A percentile compares a stretch with the other conserved stretches of the same genome.
phyloP scores from a whole-genome alignment of 495 filamentous ascomycete genomes.

The Aspergillus sclerotiicarbonarius region DNA sequence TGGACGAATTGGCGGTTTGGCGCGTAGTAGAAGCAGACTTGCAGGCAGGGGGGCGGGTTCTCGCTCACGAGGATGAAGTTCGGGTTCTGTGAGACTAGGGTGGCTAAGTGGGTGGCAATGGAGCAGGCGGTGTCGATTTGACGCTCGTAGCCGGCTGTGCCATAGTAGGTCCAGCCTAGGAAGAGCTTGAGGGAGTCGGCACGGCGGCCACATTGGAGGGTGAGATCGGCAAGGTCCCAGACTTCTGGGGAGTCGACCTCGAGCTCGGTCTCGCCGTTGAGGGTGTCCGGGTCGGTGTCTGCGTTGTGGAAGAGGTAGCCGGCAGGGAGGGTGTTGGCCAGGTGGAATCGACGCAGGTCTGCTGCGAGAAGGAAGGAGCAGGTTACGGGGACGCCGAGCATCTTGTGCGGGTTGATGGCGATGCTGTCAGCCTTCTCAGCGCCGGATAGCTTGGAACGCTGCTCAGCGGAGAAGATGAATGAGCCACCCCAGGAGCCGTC shows the following conservation, averaged over 20 bases:
- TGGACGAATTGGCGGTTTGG: conserved; percentile 51
- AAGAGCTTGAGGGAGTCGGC: conserved; percentile 86
- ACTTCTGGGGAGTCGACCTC: conserved; percentile 53
- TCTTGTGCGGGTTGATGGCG: conserved; percentile 92
- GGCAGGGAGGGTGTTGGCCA: conserved; percentile 80
- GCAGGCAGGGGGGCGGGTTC: conserved; percentile 81
- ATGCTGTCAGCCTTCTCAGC: conserved; percentile 73
- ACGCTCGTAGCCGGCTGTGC: conserved; percentile 56
- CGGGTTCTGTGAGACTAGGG: conserved; percentile 46
- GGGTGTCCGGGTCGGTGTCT: conserved; percentile 22
- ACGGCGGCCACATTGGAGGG: conserved; percentile 84
- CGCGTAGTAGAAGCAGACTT: conserved; percentile 92
- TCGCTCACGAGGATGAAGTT: conserved; percentile 71
- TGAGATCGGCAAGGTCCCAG: conserved; percentile 92
- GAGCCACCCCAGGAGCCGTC: conserved; percentile 90
- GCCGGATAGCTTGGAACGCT: conserved; percentile 64
- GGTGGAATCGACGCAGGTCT: conserved; percentile 73
- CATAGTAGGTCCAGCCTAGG: conserved; percentile 87
- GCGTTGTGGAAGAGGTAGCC: conserved; percentile 80
- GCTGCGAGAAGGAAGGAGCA: conserved; percentile 83
- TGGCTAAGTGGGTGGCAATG: conserved; percentile 62
- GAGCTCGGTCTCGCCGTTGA: conserved; percentile 26
- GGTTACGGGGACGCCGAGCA: conserved; percentile 86
- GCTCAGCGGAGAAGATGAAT: conserved; percentile 69
- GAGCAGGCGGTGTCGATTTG: conserved; percentile 70